Conservation (phyloP, 1,284 basidiomycete species). For the Pseudozyma hubeiensis region DNA sequence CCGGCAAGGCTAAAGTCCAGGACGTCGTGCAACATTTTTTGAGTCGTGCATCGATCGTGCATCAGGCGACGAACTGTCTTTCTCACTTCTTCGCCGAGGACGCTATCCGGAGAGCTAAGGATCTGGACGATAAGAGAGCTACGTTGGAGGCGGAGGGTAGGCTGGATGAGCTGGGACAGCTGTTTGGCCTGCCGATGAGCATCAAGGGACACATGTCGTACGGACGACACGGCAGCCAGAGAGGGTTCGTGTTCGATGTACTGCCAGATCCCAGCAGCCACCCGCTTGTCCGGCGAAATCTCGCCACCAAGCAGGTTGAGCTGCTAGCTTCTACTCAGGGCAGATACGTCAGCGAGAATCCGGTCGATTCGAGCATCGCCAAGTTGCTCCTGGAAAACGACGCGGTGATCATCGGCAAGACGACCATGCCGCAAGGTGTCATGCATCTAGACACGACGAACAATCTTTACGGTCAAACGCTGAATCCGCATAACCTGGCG, state of each 20-base stretch:
- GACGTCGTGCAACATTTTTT: conserved; percentile 30
- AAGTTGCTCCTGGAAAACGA: conserved; percentile 31
- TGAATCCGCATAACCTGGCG: conserved; percentile 51
- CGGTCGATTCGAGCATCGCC: conserved; percentile 29
- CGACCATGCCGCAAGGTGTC: conserved; percentile 56
- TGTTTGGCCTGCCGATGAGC: conserved; percentile 54
- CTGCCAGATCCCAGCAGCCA: conserved; percentile 28
- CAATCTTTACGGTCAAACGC: conserved; percentile 54
- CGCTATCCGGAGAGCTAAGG: conserved; percentile 18
- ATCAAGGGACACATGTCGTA: conserved; percentile 52
- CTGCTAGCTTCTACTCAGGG: conserved; percentile 29
- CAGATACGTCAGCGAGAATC: conserved; percentile 23
- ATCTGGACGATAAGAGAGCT: conserved; percentile 31
- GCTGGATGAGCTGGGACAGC: conserved; percentile 25
- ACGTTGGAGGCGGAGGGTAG: conserved; percentile 9
- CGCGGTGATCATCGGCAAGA: conserved; percentile 52
- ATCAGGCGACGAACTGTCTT: conserved; percentile 53
- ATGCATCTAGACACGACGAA: conserved; percentile 57
- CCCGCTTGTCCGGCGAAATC: conserved; percentile 21
- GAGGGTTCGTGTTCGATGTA: conserved; percentile 56
- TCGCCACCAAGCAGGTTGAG: conserved; percentile 14
- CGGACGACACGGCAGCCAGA: conserved; percentile 39
- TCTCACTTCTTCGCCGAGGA: conserved; percentile 38
- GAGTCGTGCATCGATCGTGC: conserved; percentile 33
- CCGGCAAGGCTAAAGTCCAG: conserved; percentile 22